These are phyloP conservation scores for Lipomyces mesembrius DNA, from an alignment of 805 yeast species.

Conservation along the genomic window DNA sequence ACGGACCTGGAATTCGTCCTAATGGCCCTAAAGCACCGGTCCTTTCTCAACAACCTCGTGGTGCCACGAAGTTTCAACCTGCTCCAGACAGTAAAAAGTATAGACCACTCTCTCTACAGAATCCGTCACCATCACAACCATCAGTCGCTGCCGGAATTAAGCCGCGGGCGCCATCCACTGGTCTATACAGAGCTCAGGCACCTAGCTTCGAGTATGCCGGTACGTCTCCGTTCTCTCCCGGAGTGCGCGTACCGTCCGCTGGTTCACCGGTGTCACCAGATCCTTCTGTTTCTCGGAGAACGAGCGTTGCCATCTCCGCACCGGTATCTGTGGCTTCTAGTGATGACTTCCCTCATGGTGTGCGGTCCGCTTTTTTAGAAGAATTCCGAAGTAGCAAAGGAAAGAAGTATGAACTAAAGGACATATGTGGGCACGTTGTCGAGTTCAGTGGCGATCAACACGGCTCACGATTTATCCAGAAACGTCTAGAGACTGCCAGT, in stretches of 20 bases:
- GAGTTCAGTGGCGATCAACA: constrained; percentile 96
- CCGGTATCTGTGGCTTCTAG: constrained; percentile 4
- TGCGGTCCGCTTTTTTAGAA: constrained; percentile 65
- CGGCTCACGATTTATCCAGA: constrained; percentile 96
- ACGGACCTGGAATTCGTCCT: constrained; percentile 14
- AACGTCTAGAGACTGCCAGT: constrained; percentile 67
- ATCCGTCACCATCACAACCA: constrained; percentile 14
- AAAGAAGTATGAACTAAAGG: constrained; percentile 67
- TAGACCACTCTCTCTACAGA: constrained; percentile 16
- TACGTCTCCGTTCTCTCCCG: constrained; percentile 13
- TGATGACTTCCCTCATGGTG: constrained; percentile 32
- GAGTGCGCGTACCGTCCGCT: constrained; percentile 9
- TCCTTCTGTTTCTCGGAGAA: constrained; percentile 7
- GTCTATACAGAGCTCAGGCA: constrained; percentile 17
- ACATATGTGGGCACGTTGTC: constrained; percentile 81
- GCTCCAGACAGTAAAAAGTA: constrained; percentile 18
- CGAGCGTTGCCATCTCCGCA: constrained; percentile 11
- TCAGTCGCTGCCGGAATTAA: constrained; percentile 5
- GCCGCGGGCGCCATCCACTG: constrained; percentile 3
- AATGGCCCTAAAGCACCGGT: constrained; percentile 5
- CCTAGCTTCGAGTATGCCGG: constrained; percentile 16
- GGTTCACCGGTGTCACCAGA: constrained; percentile 5
- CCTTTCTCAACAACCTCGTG: background rate
- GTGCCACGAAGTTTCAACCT: constrained; percentile 5
- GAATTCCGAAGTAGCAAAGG: constrained; percentile 74